These are phyloP conservation scores for Eucalyptus cloeziana DNA, from an alignment of 345 rosid genomes.

Conservation along the genomic window DNA sequence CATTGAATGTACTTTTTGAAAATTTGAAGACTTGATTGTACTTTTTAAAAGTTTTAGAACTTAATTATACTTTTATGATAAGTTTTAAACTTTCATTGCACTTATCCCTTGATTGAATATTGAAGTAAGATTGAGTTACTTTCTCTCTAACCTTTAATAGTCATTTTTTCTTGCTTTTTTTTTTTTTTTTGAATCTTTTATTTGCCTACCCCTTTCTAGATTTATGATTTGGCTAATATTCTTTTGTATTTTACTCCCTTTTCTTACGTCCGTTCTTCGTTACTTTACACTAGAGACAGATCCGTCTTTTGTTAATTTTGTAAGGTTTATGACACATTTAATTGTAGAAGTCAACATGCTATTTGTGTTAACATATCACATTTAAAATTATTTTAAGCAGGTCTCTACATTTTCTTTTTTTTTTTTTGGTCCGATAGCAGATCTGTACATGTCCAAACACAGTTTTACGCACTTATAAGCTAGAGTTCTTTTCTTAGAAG, in stretches of 20 bases:
- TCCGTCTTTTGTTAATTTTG: background rate
- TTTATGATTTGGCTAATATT: background rate
- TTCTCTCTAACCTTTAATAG: background rate
- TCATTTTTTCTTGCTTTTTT: background rate
- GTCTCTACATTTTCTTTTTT: background rate
- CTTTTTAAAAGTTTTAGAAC: rapidly evolving
- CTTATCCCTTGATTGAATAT: no score
- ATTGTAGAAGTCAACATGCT: background rate
- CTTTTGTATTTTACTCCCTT: background rate
- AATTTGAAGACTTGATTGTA: no score
- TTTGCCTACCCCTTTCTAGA: background rate
- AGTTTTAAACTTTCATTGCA: no score
- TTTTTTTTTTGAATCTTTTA: background rate
- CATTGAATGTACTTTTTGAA: rapidly evolving
- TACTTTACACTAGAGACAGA: no score
- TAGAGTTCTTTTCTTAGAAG: background rate
- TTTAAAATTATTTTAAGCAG: no score
- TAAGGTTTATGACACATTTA: background rate
- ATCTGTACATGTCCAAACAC: no score
- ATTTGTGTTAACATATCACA: background rate
- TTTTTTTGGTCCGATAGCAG: no score
- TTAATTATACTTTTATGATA: no score
- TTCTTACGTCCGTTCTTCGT: background rate
- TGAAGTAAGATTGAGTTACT: background rate
- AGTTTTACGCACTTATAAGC: background rate